These are phyloP conservation scores for Acanthamoeba lenticulata DNA, from an alignment of 208 protist genomes.

Conservation along the genomic window DNA sequence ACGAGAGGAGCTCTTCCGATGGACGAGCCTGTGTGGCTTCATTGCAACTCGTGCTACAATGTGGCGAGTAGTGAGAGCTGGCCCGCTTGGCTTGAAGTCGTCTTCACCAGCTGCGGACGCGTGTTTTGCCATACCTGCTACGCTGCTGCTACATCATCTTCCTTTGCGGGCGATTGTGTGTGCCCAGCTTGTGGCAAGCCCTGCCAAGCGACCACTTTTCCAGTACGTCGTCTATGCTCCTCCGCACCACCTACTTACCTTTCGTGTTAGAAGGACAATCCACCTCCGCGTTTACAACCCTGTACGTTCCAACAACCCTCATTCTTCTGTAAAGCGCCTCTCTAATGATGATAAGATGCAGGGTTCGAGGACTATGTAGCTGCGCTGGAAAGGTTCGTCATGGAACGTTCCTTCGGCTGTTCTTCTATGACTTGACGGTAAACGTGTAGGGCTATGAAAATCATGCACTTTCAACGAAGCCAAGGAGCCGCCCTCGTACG, in stretches of 20 bases:
- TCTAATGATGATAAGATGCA: background rate
- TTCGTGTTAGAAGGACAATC: background rate
- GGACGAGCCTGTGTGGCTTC: background rate
- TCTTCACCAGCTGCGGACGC: constrained; percentile 47
- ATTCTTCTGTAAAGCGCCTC: background rate
- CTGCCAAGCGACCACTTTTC: background rate
- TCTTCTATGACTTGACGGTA: background rate
- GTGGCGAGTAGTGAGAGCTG: background rate
- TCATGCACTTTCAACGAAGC: background rate
- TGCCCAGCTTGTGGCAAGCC: background rate
- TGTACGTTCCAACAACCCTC: background rate
- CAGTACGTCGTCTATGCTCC: background rate
- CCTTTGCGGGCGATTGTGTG: background rate
- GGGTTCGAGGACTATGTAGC: constrained; percentile 10
- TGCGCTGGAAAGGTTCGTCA: background rate
- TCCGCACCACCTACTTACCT: background rate
- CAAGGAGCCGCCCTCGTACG: background rate
- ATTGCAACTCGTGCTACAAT: constrained; percentile 50
- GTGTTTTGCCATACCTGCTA: constrained; percentile 28
- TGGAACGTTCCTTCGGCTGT: background rate
- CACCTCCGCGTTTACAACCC: background rate
- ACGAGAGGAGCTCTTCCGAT: background rate
- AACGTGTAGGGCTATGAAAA: background rate
- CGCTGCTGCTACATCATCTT: background rate
- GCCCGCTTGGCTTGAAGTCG: background rate